Conservation (phyloP, 1,284 basidiomycete species). For the Sphagnurus paluster region DNA sequence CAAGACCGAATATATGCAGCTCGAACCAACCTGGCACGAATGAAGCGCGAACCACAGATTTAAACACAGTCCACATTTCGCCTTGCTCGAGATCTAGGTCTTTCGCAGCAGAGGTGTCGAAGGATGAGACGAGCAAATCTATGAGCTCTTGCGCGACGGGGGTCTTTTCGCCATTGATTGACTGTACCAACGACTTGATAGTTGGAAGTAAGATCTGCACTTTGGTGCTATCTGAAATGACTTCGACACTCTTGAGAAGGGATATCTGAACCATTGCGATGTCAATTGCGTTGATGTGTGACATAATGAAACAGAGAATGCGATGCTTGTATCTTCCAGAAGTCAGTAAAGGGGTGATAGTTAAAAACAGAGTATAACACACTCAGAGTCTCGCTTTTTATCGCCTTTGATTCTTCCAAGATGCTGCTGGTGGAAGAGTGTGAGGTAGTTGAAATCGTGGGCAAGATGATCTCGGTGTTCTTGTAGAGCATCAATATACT, state of each 20-base stretch:
- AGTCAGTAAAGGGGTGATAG: conserved; percentile 1
- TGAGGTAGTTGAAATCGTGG: conserved; percentile 69
- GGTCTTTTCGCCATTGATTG: conserved; percentile 17
- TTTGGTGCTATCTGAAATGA: conserved; percentile 67
- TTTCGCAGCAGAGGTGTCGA: conserved; percentile 48
- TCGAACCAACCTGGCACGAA: conserved; percentile 45
- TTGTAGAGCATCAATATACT: conserved; percentile 63
- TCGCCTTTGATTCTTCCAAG: conserved; percentile 50
- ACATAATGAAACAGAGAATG: conserved; percentile 79
- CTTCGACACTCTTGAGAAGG: conserved; percentile 61
- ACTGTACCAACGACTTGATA: conserved; percentile 43
- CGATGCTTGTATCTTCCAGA: conserved; percentile 68
- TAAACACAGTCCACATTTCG: conserved; percentile 50
- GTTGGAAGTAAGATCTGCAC: conserved; percentile 65
- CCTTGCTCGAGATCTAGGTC: conserved; percentile 48
- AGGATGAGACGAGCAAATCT: conserved; percentile 52
- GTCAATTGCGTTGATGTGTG: conserved; percentile 73
- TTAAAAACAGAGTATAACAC: conserved; percentile 24
- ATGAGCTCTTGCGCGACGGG: conserved; percentile 36
- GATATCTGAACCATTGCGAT: conserved; percentile 49
- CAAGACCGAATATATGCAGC: not conserved
- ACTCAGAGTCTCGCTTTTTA: conserved; percentile 68
- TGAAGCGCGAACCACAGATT: conserved; percentile 42
- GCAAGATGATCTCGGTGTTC: conserved; percentile 62
- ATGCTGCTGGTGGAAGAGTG: conserved; percentile 62